Conservation (phyloP, 768 basidiomycete species). For the Crepidotus variabilis region DNA sequence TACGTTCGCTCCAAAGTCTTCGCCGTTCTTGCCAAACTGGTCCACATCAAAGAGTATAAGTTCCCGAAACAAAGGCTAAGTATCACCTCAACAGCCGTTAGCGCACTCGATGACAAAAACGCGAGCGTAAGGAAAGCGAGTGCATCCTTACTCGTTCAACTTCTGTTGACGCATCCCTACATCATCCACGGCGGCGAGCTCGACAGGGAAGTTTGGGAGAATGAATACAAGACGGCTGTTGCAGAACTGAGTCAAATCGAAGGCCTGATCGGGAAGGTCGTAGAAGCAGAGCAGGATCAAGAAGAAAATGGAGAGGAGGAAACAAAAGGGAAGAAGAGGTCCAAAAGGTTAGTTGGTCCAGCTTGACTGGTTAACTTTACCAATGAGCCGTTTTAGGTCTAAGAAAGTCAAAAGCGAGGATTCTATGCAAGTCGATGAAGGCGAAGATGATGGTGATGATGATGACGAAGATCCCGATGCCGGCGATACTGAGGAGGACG, state of each 20-base stretch:
- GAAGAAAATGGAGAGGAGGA: constrained; percentile 28
- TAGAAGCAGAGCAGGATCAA: constrained; percentile 38
- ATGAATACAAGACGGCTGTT: constrained; percentile 58
- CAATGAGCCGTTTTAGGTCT: constrained; percentile 17
- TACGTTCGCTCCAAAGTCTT: constrained; percentile 93
- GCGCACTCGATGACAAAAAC: constrained; percentile 85
- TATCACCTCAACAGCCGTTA: constrained; percentile 74
- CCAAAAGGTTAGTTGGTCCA: constrained; percentile 25
- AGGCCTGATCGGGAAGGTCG: constrained; percentile 58
- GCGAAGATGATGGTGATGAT: constrained; percentile 20
- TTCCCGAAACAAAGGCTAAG: constrained; percentile 83
- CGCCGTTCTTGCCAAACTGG: constrained; percentile 68
- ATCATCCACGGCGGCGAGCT: constrained; percentile 80
- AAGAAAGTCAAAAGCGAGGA: constrained; percentile 31
- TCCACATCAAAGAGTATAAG: constrained; percentile 62
- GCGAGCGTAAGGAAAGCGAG: constrained; percentile 85
- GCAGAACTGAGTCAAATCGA: constrained; percentile 72
- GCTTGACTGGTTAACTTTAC: neutral
- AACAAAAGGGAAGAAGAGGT: constrained; percentile 27
- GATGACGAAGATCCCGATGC: constrained; percentile 35
- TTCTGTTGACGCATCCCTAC: constrained; percentile 88
- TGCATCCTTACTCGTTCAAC: constrained; percentile 66
- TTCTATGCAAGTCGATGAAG: constrained; percentile 53
- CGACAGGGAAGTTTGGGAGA: constrained; percentile 68
- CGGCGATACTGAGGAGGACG: constrained; percentile 32